These are phyloP conservation scores for Ogataea neopini DNA, from an alignment of 805 yeast species.

Conservation along the genomic window DNA sequence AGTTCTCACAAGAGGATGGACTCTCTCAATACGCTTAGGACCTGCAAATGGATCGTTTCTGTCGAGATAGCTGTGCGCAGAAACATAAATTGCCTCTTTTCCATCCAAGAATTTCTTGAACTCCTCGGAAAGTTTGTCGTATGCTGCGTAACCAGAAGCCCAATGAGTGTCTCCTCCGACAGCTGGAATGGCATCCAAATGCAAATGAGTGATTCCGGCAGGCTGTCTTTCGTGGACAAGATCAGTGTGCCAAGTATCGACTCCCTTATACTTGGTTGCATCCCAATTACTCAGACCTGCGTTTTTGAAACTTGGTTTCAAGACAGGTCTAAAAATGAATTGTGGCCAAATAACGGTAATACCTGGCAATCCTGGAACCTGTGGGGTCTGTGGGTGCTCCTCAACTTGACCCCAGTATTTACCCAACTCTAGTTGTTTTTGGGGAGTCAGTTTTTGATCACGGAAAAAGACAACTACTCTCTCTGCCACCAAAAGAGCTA, in stretches of 20 bases:
- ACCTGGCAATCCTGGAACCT: conserved; percentile 38
- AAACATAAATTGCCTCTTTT: conserved; percentile 44
- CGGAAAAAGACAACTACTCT: conserved; percentile 51
- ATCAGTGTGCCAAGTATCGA: conserved; percentile 48
- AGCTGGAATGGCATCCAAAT: conserved; percentile 48
- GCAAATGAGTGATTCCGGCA: conserved; percentile 55
- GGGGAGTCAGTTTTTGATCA: conserved; percentile 45
- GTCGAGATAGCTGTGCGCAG: conserved; percentile 41
- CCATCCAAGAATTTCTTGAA: conserved; percentile 53
- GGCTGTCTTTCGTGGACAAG: conserved; percentile 56
- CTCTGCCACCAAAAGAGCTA: conserved; percentile 47
- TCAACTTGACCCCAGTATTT: conserved; percentile 46
- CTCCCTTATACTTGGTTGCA: conserved; percentile 10
- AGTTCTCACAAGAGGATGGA: conserved; percentile 61
- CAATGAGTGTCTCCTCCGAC: conserved; percentile 58
- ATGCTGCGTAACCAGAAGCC: conserved; percentile 58
- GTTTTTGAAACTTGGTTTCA: conserved; percentile 16
- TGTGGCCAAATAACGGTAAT: conserved; percentile 44
- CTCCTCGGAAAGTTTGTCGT: conserved; percentile 53
- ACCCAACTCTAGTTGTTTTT: conserved; percentile 45
- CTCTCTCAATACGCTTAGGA: conserved; percentile 50
- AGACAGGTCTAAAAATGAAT: conserved; percentile 29
- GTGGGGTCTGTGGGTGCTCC: conserved; percentile 37
- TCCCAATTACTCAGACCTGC: conserved; percentile 19
- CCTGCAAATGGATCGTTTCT: conserved; percentile 45